phyloP scores from a whole-genome alignment of 148 eudicot species.

The Persicaria tinctoria region DNA sequence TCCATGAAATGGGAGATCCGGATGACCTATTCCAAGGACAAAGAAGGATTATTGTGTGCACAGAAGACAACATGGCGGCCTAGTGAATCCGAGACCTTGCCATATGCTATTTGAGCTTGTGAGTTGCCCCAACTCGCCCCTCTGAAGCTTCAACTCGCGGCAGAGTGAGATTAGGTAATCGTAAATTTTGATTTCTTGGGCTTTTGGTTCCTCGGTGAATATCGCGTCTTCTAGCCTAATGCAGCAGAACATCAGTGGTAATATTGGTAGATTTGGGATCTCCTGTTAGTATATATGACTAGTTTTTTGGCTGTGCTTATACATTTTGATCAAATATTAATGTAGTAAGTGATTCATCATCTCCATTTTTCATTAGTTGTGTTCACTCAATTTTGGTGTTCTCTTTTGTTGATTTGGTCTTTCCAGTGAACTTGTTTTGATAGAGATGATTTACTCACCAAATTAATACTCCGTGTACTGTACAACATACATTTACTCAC shows the following conservation, averaged over 20 bases:
- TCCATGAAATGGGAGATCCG: constrained; percentile 18
- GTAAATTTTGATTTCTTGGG: not conserved
- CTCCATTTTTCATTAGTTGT: no score
- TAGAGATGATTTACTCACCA: no score
- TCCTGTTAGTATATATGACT: not conserved
- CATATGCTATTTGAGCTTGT: constrained; percentile 14
- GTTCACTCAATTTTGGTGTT: no score
- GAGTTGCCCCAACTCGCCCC: not conserved
- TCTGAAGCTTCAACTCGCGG: not conserved
- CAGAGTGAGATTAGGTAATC: not conserved
- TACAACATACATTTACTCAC: no score
- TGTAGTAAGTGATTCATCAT: not conserved
- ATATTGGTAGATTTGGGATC: not conserved
- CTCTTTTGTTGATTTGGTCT: no score
- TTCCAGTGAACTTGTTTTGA: no score
- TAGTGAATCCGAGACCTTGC: constrained; percentile 1
- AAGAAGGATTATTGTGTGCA: constrained; percentile 17
- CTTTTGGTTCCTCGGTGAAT: not conserved
- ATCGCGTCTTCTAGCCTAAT: not conserved
- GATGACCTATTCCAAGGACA: constrained; percentile 19
- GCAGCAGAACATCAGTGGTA: not conserved
- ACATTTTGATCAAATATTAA: not conserved
- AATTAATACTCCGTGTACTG: no score
- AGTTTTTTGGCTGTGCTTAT: not conserved
- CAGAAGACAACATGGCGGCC: constrained; percentile 23